Base-by-base conservation (phyloP, 2,329 filamentous ascomycete genomes). In the Microdochium bolleyi region DNA sequence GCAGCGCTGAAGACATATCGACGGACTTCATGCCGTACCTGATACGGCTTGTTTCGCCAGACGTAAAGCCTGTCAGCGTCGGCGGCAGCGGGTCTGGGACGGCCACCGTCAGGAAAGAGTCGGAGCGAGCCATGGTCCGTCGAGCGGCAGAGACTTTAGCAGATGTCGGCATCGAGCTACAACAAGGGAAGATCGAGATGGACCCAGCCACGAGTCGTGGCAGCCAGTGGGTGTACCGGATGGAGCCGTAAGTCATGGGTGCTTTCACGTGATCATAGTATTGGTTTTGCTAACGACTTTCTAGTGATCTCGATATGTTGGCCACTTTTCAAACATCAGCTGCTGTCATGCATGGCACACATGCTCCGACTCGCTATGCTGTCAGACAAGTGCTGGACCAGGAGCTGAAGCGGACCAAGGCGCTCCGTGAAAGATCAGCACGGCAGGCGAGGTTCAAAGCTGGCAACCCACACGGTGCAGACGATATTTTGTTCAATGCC, bases 301-400 rank as follows among this genome's bases (percentile, higher is more conserved):
- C 24, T 44, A 83, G 80, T 48, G 77, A 83, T 53, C 77, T 99
- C n/a, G 94, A 99, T 68, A 76, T 80, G 9, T 77, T 97, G 0
- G 78, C 87, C 1, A 79, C 80, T 0, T 97, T 89, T 60, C 84
- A 89, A 59, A 89, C 89, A 0, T 80, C 78, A 8, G 71, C 77
- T 2, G 73, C 82, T 3, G 71, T 77, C 3, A 61, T 75, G 2
- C 71, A 80, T 16, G 73, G 77, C 37, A 79, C 81, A 2, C 80
- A 82, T 10, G 84, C 83, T 1, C 90, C 89, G 0, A 89, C 89
- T 0, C 83, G 94, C n/a, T 99, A 90, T 64, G 92, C 92, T 1
- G 87, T 99, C 5, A 85, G 94, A 22, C 92, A 96, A 67, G 92
- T 96, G 9, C 78, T 99, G 1, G 91, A 96, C 63, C 89, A 94